A percentile compares a stretch with the other conserved stretches of the same genome.
Conservation (phyloP, 257 asterid genomes). For the Cruciata laevipes region DNA sequence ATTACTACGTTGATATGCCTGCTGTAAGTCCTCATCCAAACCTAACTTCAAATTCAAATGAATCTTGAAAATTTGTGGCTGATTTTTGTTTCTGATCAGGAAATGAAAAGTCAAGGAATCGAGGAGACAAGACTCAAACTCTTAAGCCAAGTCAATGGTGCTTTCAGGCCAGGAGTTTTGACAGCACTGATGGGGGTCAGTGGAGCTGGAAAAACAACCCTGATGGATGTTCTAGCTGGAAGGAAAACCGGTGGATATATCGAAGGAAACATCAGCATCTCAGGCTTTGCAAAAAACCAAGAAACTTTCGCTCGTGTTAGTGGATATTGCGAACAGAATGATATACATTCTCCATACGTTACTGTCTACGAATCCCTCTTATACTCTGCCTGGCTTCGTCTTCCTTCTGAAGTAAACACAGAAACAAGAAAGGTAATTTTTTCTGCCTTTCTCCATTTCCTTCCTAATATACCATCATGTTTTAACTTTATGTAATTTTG, state of each 20-base stretch:
- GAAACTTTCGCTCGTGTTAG: conserved; percentile 77
- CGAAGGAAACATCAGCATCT: conserved; percentile 67
- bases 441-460: background rate
- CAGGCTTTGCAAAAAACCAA: conserved; percentile 81
- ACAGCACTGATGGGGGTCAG: conserved; percentile 86
- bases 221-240: conserved; percentile 92
- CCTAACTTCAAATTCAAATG: background rate
- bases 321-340: conserved; percentile 87
- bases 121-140: conserved; percentile 66
- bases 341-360: conserved; percentile 81
- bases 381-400: conserved; percentile 91
- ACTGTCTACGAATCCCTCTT: conserved; percentile 78
- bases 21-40: conserved; percentile 45
- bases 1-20: conserved; percentile 92
- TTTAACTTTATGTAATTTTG: background rate
- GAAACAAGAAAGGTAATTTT: conserved; percentile 44
- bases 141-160: conserved; percentile 67
- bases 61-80: background rate
- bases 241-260: conserved; percentile 71
- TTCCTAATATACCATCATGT: background rate
- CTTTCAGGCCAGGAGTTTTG: conserved; percentile 81
- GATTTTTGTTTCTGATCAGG: conserved; percentile 30
- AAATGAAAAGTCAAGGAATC: conserved; percentile 62
- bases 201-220: conserved; percentile 88
- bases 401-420: conserved; percentile 56